Conservation (phyloP, 306 rosid genomes). For the Purshia tridentata region DNA sequence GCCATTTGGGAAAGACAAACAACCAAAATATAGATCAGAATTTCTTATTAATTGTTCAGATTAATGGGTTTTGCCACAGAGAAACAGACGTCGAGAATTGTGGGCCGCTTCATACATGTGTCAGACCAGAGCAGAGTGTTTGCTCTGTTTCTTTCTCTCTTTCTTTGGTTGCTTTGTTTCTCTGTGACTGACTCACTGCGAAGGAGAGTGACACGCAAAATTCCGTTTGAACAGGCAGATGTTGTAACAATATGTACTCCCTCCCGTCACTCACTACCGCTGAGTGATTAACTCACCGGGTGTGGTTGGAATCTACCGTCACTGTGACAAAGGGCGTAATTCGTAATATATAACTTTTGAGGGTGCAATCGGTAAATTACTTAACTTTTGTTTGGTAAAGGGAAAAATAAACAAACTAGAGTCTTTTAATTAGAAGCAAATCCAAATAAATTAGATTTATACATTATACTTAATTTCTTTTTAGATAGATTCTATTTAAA, state of each 20-base stretch:
- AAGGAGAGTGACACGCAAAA: conserved; percentile 15
- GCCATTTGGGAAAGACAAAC: conserved; percentile 36
- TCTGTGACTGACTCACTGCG: neutral
- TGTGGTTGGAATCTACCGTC: neutral
- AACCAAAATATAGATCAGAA: neutral
- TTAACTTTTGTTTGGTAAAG: no score
- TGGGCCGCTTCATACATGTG: conserved; percentile 10
- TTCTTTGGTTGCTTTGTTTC: neutral
- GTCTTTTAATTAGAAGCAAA: no score
- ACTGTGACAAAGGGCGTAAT: neutral
- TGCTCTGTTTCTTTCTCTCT: neutral
- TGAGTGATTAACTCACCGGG: neutral
- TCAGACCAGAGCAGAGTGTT: neutral
- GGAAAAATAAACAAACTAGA: no score
- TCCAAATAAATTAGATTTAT: no score
- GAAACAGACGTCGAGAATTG: neutral
- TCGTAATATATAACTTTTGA: no score
- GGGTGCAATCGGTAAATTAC: no score
- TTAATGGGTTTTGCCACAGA: neutral
- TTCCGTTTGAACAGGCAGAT: conserved; percentile 9
- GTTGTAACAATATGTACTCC: neutral
- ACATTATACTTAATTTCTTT: no score
- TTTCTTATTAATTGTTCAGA: conserved; percentile 4
- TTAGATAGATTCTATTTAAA: no score
- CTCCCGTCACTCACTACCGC: neutral